Evolutionary conservation across 768 basidiomycete genomes (phyloP).

Genomic region (Lyophyllum decastes): DNA sequence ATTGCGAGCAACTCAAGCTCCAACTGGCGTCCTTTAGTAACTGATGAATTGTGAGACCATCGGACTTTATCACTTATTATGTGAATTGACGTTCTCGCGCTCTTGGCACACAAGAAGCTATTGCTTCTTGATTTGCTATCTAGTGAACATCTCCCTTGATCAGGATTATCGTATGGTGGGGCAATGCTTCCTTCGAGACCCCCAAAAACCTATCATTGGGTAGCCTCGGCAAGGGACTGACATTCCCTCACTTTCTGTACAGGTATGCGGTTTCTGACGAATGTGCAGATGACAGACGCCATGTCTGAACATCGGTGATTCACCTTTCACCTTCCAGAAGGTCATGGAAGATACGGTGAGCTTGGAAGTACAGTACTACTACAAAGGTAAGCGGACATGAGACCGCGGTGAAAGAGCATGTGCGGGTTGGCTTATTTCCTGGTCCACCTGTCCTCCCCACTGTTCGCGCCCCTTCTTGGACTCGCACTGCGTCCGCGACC

Average conservation of each 20-base stretch:
- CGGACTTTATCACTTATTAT: not conserved
- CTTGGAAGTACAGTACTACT: not conserved
- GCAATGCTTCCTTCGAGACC: not conserved
- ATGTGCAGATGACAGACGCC: not conserved
- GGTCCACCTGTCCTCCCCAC: slow-evolving; percentile 80
- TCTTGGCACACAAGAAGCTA: not conserved
- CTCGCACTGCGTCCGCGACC: slow-evolving; percentile 76
- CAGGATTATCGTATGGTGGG: not conserved
- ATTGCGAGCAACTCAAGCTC: not conserved
- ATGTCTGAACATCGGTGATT: not conserved
- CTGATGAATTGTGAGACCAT: not conserved
- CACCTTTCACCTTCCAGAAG: not conserved
- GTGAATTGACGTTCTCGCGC: not conserved
- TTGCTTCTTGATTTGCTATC: not conserved
- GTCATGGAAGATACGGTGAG: not conserved
- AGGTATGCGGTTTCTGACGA: not conserved
- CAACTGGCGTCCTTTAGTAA: not conserved
- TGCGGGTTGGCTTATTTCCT: slow-evolving; percentile 42
- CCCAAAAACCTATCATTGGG: not conserved
- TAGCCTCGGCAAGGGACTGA: not conserved
- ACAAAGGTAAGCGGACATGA: slow-evolving; percentile 1
- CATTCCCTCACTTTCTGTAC: not conserved
- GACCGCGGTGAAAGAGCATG: not conserved
- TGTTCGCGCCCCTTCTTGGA: slow-evolving; percentile 59
- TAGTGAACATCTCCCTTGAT: not conserved